phyloP scores from a whole-genome alignment of 306 rosid genomes.

The Vicia sativa region DNA sequence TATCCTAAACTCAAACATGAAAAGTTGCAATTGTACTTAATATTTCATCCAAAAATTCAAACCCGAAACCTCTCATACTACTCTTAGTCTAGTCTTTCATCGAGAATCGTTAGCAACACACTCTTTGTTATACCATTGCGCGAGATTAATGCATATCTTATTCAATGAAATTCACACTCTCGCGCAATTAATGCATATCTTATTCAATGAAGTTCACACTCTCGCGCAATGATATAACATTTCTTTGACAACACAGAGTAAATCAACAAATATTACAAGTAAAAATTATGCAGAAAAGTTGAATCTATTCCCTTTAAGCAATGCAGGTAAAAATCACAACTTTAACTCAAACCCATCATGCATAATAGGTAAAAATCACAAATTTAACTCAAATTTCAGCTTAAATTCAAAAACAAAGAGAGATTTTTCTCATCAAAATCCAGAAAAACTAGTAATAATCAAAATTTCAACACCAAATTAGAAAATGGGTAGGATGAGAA shows the following conservation, averaged over 20 bases:
- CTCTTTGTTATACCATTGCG: not conserved
- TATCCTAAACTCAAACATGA: conserved; percentile 56
- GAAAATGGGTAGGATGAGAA: not conserved
- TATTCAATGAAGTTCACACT: too few relatives aligned
- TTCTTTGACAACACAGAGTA: not conserved
- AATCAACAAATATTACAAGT: not conserved
- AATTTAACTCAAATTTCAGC: conserved; percentile 19
- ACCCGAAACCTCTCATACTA: conserved; percentile 14
- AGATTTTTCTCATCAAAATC: conserved; percentile 16
- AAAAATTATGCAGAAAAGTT: not conserved
- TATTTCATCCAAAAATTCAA: not conserved
- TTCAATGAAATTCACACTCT: not conserved
- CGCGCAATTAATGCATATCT: too few relatives aligned
- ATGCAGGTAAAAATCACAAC: not conserved
- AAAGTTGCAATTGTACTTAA: not conserved
- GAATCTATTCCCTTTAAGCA: not conserved
- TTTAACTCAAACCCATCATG: conserved; percentile 38
- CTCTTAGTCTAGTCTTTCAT: conserved; percentile 18
- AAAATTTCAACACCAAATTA: not conserved
- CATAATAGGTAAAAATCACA: conserved; percentile 22
- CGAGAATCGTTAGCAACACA: not conserved
- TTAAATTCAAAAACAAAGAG: not conserved
- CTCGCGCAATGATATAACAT: not conserved
- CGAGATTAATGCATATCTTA: not conserved
- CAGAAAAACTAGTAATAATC: not conserved